Conservation (phyloP, 345 rosid species). For the Lagerstroemia speciosa region DNA sequence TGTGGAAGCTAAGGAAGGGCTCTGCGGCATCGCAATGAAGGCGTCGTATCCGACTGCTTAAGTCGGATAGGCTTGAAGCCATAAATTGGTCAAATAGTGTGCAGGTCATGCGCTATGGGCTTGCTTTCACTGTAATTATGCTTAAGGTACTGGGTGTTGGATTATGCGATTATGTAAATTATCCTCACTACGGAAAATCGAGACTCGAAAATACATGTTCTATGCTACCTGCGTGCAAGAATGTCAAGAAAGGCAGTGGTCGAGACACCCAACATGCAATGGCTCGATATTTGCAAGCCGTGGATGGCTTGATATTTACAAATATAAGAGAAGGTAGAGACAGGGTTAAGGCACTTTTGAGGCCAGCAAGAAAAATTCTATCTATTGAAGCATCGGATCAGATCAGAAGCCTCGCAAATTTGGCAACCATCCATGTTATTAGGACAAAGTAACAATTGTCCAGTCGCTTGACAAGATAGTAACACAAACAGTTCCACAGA, state of each 20-base stretch:
- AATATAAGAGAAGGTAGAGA: too few relatives aligned
- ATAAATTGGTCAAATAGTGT: not conserved
- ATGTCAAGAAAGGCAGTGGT: too few relatives aligned
- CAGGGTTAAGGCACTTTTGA: too few relatives aligned
- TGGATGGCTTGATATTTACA: too few relatives aligned
- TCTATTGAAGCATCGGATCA: too few relatives aligned
- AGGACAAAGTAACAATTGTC: not conserved
- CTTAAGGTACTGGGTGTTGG: not conserved
- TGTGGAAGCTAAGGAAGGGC: slow-evolving; percentile 20
- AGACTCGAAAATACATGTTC: too few relatives aligned
- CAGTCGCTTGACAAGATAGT: not conserved
- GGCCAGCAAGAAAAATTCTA: not conserved
- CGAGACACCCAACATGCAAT: not conserved
- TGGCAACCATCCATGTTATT: not conserved
- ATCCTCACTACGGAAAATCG: too few relatives aligned
- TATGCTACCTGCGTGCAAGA: too few relatives aligned
- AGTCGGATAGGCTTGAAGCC: not conserved
- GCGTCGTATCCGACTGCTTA: slow-evolving; percentile 20
- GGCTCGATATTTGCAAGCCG: not conserved
- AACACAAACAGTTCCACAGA: not conserved
- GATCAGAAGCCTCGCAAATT: not conserved
- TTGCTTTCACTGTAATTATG: not conserved
- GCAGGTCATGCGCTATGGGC: not conserved
- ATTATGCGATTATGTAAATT: too few relatives aligned
- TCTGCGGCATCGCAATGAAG: slow-evolving; percentile 12